Base-by-base conservation (phyloP, 345 rosid species). In the Citrus reticulata region DNA sequence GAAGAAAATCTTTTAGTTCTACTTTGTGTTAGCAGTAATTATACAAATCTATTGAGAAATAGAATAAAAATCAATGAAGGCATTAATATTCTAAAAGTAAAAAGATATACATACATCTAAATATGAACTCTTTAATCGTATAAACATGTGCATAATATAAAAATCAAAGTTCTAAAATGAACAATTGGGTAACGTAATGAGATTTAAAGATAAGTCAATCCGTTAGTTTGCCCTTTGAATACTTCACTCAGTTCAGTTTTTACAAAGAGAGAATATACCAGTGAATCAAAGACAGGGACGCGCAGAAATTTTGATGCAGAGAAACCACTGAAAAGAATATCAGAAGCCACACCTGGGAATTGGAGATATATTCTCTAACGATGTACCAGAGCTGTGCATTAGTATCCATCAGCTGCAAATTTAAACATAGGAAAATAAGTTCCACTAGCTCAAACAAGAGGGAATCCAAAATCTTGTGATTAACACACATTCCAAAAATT, bases 291-390 rank as follows among this genome's bases (percentile, higher is more conserved):
- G 17, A 40, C 30, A 30, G 32, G 32, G 75, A 35, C 34, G 63
- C 7, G 62, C 0, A 3, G 51, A 66, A 30, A 30, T 30, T 30
- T 30, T n/a, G 69, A 62, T 70, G 61, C 54, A 42, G 60, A 82
- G 51, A 40, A 68, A 74, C 32, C 46, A 78, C 59, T 71, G 29
- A 27, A 39, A 34, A 5, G 8, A 77, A 79, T 70, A 27, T n/a
- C 78, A 78, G 65, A 73, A 39, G 68, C 74, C 77, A 81, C 83
- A 95, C 99, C 99, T 92, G 98, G 30, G 95, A 91, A 83, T 94
- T 95, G 27, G 93, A 81, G 75, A 34, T 34, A 34, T 34, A 34
- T 34, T 34, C 35, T 34, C 35, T 34, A 4, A 34, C 35, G 35
- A 34, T 34, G 35, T 34, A 34, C 35, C 35, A 34, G 6, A 34